Base-by-base conservation (phyloP, 768 basidiomycete genomes). In the Xerocomus spinulosus region DNA sequence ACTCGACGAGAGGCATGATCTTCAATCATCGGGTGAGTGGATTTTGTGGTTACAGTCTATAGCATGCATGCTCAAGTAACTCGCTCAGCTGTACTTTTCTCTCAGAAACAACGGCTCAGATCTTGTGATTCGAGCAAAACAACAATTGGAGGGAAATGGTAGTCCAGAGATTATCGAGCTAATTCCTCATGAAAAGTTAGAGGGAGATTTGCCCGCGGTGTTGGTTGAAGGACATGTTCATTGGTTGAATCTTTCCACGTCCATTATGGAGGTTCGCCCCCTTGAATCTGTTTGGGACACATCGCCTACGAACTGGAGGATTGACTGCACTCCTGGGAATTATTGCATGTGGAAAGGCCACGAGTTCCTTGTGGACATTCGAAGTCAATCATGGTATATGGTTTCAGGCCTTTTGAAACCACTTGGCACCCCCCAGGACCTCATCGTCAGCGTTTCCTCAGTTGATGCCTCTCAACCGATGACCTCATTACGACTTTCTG, bases 251-350 rank as follows among this genome's bases (percentile, higher is more conserved):
- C 44, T 66, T 9, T 35, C 51, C 4, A 57, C 50, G 0, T 44
- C 44, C n/a, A 17, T 38, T 35, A 49, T 69, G 7, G 69, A 69
- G 28, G 54, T 69, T 4, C 62, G 66, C 2, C 61, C 64, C 9
- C 50, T 60, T 1, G 45, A 60, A 4, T 37, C 8, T 12, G 26
- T 53, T 2, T 69, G 69, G 69, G 21, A 52, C n/a, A 3, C 36
- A 5, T 68, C 62, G 0, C 3, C 44, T 1, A 51, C 54, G 14
- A 61, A 70, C 33, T 69, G 68, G 68, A 29, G 6, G 14, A 39
- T 69, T 6, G 17, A 36, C 14, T 53, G 49, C 25, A n/a, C 52
- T n/a, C 21, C 50, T 9, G 44, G 38, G 10, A 6, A 5, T 7
- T 54, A 47, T 42, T 44, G 37, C 23, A 51, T 51, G 43, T 9